Conservation (phyloP, 441 rosid genomes). For the Pelargonium hybrid region DNA sequence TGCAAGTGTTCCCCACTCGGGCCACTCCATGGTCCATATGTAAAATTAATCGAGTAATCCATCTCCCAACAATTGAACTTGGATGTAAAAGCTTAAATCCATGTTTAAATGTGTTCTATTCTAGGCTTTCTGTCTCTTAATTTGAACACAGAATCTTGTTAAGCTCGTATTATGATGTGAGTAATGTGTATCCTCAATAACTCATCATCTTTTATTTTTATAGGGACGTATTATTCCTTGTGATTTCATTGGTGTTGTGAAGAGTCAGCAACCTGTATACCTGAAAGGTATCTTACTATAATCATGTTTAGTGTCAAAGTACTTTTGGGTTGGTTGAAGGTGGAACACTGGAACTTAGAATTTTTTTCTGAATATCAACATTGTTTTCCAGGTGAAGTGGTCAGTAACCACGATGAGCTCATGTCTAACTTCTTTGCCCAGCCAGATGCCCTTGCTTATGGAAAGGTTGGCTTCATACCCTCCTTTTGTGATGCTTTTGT, state of each 20-base stretch:
- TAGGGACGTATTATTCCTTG: slow-evolving; percentile 92
- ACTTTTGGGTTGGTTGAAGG: slow-evolving; percentile 2
- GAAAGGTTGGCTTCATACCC: slow-evolving; percentile 51
- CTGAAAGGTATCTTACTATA: slow-evolving; percentile 45
- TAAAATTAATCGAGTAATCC: neutral
- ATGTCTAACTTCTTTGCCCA: slow-evolving; percentile 99
- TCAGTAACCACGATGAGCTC: slow-evolving; percentile 90
- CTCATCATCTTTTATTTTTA: slow-evolving; percentile 17
- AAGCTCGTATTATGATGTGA: neutral
- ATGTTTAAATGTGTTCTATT: too few relatives aligned
- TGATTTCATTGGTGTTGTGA: slow-evolving; percentile 76
- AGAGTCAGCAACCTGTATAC: slow-evolving; percentile 87
- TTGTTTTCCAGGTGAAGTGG: slow-evolving; percentile 59
- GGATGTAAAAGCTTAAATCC: too few relatives aligned
- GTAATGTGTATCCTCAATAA: neutral
- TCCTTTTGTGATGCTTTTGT: neutral
- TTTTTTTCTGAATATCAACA: neutral
- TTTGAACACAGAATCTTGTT: neutral
- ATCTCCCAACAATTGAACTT: neutral
- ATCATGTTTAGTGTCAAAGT: neutral
- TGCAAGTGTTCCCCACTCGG: neutral
- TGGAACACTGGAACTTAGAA: neutral
- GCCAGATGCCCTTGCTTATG: slow-evolving; percentile 94
- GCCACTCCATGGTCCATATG: neutral
- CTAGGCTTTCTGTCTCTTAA: neutral